Evolutionary conservation across 306 rosid genomes (phyloP).

Genomic region (Cicer cuneatum): DNA sequence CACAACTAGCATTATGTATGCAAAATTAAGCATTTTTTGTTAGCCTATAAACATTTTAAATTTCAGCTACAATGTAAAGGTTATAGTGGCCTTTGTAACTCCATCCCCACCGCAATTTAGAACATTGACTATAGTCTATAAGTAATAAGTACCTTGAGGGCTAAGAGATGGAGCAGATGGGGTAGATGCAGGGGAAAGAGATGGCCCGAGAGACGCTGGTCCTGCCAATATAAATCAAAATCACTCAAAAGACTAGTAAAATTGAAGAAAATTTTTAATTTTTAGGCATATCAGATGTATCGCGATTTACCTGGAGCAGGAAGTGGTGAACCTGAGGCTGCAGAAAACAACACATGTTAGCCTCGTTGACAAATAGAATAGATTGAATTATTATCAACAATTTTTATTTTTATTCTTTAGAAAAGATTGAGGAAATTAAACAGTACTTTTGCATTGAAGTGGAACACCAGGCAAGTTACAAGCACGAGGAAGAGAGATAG

Average conservation of each 20-base stretch:
- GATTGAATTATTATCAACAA: not conserved
- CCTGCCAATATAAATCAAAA: constrained; percentile 54
- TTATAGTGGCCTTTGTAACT: not conserved
- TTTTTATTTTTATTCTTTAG: not conserved
- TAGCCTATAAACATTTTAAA: not conserved
- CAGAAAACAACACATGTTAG: constrained; percentile 32
- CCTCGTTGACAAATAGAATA: not conserved
- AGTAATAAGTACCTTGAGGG: constrained; percentile 63
- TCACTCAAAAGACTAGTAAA: not conserved
- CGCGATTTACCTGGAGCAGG: constrained; percentile 82
- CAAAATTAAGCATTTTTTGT: not conserved
- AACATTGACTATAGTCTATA: not conserved
- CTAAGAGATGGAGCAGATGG: constrained; percentile 59
- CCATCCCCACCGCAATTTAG: not conserved
- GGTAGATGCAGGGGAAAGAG: constrained; percentile 59
- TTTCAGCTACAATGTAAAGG: not conserved
- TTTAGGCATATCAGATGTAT: not conserved
- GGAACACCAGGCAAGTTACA: constrained; percentile 82
- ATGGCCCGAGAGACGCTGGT: constrained; percentile 64
- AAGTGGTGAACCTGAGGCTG: constrained; percentile 69
- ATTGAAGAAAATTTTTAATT: not conserved
- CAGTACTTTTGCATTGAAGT: constrained; percentile 73
- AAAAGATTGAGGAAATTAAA: not conserved
- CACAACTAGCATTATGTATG: not conserved
- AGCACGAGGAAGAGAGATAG: constrained; percentile 92